phyloP scores from a whole-genome alignment of 192 early-diverging fungal genomes.

The Spizellomyces sp. region DNA sequence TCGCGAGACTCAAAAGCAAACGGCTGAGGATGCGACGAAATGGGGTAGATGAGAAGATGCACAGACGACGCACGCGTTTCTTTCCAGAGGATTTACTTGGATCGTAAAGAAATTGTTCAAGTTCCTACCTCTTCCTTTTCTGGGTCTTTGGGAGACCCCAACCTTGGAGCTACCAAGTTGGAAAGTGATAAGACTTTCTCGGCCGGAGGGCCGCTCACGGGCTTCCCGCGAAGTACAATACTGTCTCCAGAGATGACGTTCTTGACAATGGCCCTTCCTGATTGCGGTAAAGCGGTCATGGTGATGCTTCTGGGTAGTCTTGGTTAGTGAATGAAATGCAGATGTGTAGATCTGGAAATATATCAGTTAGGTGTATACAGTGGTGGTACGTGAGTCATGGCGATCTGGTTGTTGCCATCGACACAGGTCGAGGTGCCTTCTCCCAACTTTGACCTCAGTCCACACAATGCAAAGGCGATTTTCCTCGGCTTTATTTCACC shows the following conservation, averaged over 20 bases:
- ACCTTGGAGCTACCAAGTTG: slow-evolving; percentile 80
- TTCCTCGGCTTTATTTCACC: no score
- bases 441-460: no score
- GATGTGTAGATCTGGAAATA: no score
- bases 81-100: neutral
- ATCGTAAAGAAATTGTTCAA: neutral
- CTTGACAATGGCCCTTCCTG: slow-evolving; percentile 78
- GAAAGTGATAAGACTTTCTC: slow-evolving; percentile 83
- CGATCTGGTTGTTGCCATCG: no score
- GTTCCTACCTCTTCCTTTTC: slow-evolving; percentile 79
- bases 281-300: slow-evolving; percentile 29
- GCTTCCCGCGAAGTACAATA: slow-evolving; percentile 83
- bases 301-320: neutral
- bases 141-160: slow-evolving; percentile 74
- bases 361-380: no score
- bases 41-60: neutral
- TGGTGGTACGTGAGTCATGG: no score
- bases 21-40: neutral
- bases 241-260: slow-evolving; percentile 91
- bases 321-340: no score
- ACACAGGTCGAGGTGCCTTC: no score
- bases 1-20: slow-evolving; percentile 85
- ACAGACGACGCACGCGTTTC: neutral
- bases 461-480: no score
- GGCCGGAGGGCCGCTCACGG: slow-evolving; percentile 78